Percentiles rank a stretch among this genome's conserved stretches.
These are phyloP conservation scores for Tetracladium setigerum DNA, from an alignment of 495 filamentous ascomycete genomes.

Conservation along the genomic window DNA sequence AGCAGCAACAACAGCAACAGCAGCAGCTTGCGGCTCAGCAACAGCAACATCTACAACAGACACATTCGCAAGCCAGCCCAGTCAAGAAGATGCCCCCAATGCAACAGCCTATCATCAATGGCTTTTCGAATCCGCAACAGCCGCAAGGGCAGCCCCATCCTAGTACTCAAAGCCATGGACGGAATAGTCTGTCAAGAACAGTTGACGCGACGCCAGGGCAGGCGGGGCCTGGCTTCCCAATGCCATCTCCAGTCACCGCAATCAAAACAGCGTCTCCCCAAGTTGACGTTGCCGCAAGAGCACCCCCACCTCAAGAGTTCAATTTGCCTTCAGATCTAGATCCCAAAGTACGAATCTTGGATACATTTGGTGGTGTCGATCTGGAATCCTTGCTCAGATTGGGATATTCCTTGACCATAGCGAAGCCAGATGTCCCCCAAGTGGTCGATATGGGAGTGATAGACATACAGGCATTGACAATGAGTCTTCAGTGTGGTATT, in stretches of 20 bases:
- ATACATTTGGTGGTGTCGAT: conserved; percentile 58
- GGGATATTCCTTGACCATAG: conserved; percentile 52
- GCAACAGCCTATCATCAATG: conserved; percentile 41
- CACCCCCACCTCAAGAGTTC: conserved; percentile 17
- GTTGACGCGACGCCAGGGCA: conserved; percentile 20
- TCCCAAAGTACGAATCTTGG: conserved; percentile 52
- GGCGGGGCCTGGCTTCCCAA: conserved; percentile 16
- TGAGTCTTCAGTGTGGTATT: conserved; percentile 88
- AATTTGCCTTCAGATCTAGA: conserved; percentile 38
- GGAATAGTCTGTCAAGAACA: conserved; percentile 17
- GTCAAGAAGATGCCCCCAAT: conserved; percentile 26
- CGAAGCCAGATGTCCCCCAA: conserved; percentile 64
- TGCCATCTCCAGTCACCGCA: conserved; percentile 17
- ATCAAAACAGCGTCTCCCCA: conserved; percentile 14
- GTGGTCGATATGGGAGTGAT: conserved; percentile 77
- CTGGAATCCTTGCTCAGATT: conserved; percentile 51
- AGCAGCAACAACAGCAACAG: conserved; percentile 22
- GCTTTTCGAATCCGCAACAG: conserved; percentile 39
- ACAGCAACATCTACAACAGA: conserved; percentile 26
- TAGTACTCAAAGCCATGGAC: conserved; percentile 15
- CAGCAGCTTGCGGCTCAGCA: conserved; percentile 33
- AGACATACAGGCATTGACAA: conserved; percentile 85
- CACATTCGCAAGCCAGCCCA: conserved; percentile 43
- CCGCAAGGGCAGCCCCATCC: conserved; percentile 23
- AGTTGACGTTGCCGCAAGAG: conserved; percentile 4